Conservation (phyloP, 2,329 filamentous ascomycete species). For the Davidsoniella australis region DNA sequence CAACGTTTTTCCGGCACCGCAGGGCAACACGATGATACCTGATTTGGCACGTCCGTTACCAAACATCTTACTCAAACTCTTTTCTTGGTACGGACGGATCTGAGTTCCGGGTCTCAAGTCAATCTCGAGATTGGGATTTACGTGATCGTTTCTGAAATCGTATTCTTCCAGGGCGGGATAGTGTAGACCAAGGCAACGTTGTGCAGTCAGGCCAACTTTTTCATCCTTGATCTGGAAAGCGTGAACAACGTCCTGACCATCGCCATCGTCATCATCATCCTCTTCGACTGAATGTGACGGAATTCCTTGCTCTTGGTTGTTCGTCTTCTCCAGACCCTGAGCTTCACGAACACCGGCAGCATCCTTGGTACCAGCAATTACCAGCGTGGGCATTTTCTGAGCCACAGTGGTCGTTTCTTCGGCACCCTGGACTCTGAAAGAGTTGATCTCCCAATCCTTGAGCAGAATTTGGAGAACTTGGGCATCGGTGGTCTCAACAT, state of each 20-base stretch:
- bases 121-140: constrained; percentile 83
- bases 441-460: constrained; percentile 65
- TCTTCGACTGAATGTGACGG: constrained; percentile 6
- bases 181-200: constrained; percentile 71
- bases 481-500: constrained; percentile 80
- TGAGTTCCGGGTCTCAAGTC: constrained; percentile 78
- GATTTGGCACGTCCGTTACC: constrained; percentile 94
- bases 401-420: constrained; percentile 61
- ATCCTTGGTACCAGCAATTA: constrained; percentile 88
- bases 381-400: constrained; percentile 69
- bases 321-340: constrained; percentile 15
- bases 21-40: constrained; percentile 91
- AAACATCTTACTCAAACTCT: constrained; percentile 98
- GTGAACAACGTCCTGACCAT: constrained; percentile 74
- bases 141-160: constrained; percentile 81
- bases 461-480: constrained; percentile 74
- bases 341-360: constrained; percentile 76
- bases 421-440: constrained; percentile 55
- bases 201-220: constrained; percentile 72
- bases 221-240: constrained; percentile 79
- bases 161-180: constrained; percentile 91
- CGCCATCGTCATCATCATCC: constrained; percentile 81
- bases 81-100: constrained; percentile 91
- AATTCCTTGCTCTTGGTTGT: not conserved
- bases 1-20: constrained; percentile 89